Evolutionary conservation across 139 green algal genomes (phyloP), one percentile per base, ranked within the genome.

Genomic region (Zygnema cylindricum): DNA sequence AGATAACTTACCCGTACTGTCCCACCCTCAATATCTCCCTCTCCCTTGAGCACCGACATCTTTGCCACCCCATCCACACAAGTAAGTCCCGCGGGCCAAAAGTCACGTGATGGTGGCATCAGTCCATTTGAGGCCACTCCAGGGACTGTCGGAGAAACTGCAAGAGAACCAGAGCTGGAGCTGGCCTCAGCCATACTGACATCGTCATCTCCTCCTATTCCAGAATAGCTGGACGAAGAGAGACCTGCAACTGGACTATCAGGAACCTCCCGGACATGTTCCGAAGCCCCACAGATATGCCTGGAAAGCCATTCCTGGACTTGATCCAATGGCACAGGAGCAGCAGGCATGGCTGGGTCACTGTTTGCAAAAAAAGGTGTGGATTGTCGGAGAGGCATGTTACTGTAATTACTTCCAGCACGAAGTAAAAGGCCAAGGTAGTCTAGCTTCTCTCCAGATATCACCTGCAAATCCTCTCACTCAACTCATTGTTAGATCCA

Each of bases 1-100:
- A 63, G 7, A 63, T 63, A 25, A 63, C 49, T 89, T 32, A 91
- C 86, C 79, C 86, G 43, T 21, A 91, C 54, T 39, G 30, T 75
- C 25, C 81, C 85, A 0, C 43, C 54, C 22, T 89, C 86, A 35
- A 91, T 90, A 42, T 91, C 81, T 33, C 35, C 38, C 36, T 91
- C 86, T 2, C 40, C 38, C 82, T 91, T 91, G 7, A 91, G 63
- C 43, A 91, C 86, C 69, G 86, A 91, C 86, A 87, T 89, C 86
- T 91, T 91, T 0, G 86, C 43, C 21, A 90, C 42, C 25, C 86
- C 86, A 55, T 91, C 86, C 39, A 91, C 81, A 75, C 42, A 78
- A 39, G 86, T 91, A 40, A 91, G 40, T 2, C 86, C 86, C 33
- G 42, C 81, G 23, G 63, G 40, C 63, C 11, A 33, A 81, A 81